Conservation (phyloP, 495 filamentous ascomycete species). For the Penicillium longicatenatum region DNA sequence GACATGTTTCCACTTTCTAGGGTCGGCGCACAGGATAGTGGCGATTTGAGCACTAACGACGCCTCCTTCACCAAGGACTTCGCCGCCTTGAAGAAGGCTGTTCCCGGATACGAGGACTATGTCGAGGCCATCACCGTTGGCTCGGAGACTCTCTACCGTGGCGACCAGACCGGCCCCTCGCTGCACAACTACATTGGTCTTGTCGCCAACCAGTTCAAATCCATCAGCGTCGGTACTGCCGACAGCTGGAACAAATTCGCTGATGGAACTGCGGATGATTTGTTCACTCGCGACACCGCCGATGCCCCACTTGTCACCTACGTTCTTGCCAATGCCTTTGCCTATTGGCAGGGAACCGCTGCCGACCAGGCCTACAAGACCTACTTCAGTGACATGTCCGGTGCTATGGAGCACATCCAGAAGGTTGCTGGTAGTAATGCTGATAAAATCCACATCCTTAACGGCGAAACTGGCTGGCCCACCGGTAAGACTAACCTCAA, state of each 20-base stretch:
- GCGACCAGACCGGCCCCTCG: constrained; percentile 63
- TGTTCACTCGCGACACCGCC: constrained; percentile 53
- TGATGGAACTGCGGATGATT: constrained; percentile 68
- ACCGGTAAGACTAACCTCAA: constrained; percentile 41
- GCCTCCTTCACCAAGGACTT: constrained; percentile 65
- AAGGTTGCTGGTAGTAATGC: constrained; percentile 52
- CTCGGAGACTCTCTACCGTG: constrained; percentile 75
- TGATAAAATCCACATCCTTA: constrained; percentile 65
- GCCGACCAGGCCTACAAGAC: constrained; percentile 64
- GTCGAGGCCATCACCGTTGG: constrained; percentile 79
- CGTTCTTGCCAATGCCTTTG: constrained; percentile 78
- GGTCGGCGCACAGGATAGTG: constrained; percentile 53
- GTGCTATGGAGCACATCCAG: constrained; percentile 72
- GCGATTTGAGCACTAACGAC: constrained; percentile 42
- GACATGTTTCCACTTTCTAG: constrained; percentile 33
- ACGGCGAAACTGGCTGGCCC: constrained; percentile 77
- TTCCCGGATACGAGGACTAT: constrained; percentile 55
- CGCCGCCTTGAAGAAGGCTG: constrained; percentile 54
- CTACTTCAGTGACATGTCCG: constrained; percentile 74
- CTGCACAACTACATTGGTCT: constrained; percentile 65
- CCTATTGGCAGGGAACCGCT: constrained; percentile 76
- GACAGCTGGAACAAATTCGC: constrained; percentile 83
- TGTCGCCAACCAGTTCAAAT: constrained; percentile 55
- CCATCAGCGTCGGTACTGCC: constrained; percentile 69
- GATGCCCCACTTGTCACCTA: constrained; percentile 55